Evolutionary conservation across 805 yeast genomes (phyloP), one percentile per base, ranked within the genome.

Genomic region (Kurtzmaniella cleridarum): DNA sequence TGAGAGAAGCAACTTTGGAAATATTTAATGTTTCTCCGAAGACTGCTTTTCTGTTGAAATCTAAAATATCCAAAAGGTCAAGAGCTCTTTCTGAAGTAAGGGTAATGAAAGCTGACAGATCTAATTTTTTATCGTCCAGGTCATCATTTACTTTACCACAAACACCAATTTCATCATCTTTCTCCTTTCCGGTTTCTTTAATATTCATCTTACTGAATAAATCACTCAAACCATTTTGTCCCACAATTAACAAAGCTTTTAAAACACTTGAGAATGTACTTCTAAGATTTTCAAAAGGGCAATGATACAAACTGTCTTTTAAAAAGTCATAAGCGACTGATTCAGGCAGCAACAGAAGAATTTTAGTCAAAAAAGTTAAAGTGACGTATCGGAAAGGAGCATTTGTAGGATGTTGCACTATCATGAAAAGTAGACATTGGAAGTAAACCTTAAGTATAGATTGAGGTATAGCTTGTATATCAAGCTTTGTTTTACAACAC

Each of bases 271-370:
- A 72, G 28, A 79, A 60, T 3, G 78, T 78, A 17, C 81, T 69
- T 48, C 79, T 78, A 16, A 77, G 75, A 30, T 74, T 73, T 30
- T 71, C 78, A 51, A 71, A 77, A 2, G 93, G 90, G 51, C 91
- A 84, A 37, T 74, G 66, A 23, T 66, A 62, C 36, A 91, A 64
- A 0, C 88, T 71, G 51, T 86, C 88, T 17, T 69, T 53, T 12
- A 87, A 62, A 53, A 84, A 85, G 2, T 65, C 63, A 58, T 78
- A 86, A 0, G 84, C 60, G 10, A 69, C 59, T 1, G 65, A 64
- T 42, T 84, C 86, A 0, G 80, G 75, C 26, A 79, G 58, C 15
- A 73, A 54, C 7, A 83, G 73, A 47, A 91, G 61, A 2, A 86
- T 51, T 47, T 79, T 79, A 1, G 84, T 78, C 27, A 87, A 59